Base-by-base conservation (phyloP, 2,329 filamentous ascomycete genomes). In the Aspergillus arachidicola region DNA sequence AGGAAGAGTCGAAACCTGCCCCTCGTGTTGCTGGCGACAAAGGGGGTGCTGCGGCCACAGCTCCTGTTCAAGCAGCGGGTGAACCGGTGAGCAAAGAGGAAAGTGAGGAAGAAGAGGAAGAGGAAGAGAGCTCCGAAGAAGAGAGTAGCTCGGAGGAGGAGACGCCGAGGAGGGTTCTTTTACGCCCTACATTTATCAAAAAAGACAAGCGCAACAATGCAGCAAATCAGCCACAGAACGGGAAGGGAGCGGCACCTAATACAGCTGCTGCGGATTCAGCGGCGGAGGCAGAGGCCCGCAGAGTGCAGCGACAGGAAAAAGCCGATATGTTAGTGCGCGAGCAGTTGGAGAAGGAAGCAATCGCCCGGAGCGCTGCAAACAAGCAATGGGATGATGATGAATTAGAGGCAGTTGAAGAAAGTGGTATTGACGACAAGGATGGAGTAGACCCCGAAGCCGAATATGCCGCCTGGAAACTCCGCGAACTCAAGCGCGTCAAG, bases 381-480 rank as follows among this genome's bases (percentile, higher is more conserved):
- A 93, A 92, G 75, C 89, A 93, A 72, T 97, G 94, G 93, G 94
- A 97, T 62, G 84, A 87, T 60, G 81, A 84, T 58, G 86, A 89
- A 16, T 84, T 86, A 21, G 86, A 88, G n/a, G 87, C 89, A 6
- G 85, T 86, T 26, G 87, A 87, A 30, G 87, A 87, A 62, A 88
- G 89, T 38, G 91, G 92, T 55, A 89, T 98, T 23, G 93, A 98
- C 77, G 95, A 97, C 72, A 92, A 90, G 2, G 95, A 99, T 75
- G 92, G 88, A 41, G 72, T 94, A 3, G 93, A 98, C 76, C 91
- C 92, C 0, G 93, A 91, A 66, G 93, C 92, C 9, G 95, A 99
- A 78, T 87, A 90, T 66, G 93, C 93, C 7, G 93, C 94, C 0
- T 99, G 95, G 94, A 95, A 94, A 75, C 84, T 99, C 57, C 89